Conservation (phyloP, 768 basidiomycete genomes). For the Agaricus sinodeliciosus region DNA sequence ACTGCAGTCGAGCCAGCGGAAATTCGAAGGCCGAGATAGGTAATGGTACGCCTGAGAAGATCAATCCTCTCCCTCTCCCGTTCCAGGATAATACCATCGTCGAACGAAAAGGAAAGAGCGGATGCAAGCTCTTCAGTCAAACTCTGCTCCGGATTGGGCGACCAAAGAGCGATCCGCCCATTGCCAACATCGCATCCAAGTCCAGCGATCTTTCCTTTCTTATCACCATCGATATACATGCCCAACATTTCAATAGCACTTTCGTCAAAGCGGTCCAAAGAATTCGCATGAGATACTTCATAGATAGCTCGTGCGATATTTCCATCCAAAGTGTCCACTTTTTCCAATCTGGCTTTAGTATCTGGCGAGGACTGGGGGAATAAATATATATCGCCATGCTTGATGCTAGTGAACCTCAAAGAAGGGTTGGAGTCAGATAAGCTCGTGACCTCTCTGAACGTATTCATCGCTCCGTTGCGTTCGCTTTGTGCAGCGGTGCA, state of each 20-base stretch:
- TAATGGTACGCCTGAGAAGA: constrained; percentile 26
- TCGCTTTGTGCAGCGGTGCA: constrained; percentile 9
- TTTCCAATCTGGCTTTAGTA: background rate
- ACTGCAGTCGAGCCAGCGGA: constrained; percentile 17
- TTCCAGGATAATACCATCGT: background rate
- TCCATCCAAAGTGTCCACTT: background rate
- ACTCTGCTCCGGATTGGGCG: constrained; percentile 6
- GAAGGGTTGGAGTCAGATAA: background rate
- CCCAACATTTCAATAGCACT: background rate
- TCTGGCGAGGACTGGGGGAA: background rate
- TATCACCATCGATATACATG: background rate
- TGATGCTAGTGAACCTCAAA: constrained; percentile 10
- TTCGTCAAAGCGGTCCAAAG: background rate
- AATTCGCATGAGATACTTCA: constrained; percentile 2
- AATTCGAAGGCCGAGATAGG: constrained; percentile 30
- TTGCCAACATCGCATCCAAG: constrained; percentile 6
- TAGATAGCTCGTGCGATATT: background rate
- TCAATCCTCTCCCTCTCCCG: background rate
- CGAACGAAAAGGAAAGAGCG: constrained; percentile 3
- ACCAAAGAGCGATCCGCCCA: constrained; percentile 8
- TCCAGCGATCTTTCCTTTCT: background rate
- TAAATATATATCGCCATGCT: constrained; percentile 3
- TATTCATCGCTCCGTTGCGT: background rate
- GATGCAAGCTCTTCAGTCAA: constrained; percentile 15
- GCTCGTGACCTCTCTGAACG: constrained; percentile 2